Conservation (phyloP, 257 asterid genomes). For the Solanum stenotomum region DNA sequence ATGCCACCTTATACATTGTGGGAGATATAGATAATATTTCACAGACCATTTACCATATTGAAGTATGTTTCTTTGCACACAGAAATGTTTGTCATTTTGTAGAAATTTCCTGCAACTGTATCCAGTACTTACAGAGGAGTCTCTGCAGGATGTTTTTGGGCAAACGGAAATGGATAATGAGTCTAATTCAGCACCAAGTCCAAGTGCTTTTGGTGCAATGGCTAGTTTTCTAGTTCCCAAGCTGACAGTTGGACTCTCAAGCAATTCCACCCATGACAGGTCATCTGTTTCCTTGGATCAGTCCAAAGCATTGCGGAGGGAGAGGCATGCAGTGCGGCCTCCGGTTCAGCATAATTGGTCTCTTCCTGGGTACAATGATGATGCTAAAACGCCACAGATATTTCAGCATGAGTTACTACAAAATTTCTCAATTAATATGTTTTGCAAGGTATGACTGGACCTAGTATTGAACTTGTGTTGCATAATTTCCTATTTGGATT, state of each 20-base stretch:
- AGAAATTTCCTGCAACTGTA: background rate
- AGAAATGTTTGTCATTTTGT: background rate
- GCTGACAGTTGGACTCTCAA: conserved; percentile 63
- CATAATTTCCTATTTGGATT: background rate
- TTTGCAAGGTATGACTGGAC: conserved; percentile 67
- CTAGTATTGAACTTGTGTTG: background rate
- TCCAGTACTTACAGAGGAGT: conserved; percentile 3
- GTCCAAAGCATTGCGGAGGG: conserved; percentile 50
- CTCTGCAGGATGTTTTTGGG: conserved; percentile 80
- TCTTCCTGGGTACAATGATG: conserved; percentile 49
- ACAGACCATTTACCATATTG: conserved; percentile 70
- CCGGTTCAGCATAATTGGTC: conserved; percentile 98
- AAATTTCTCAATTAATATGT: conserved; percentile 88
- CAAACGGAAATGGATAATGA: conserved; percentile 55
- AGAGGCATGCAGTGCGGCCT: conserved; percentile 94
- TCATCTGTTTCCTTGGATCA: conserved; percentile 54
- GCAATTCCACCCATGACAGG: conserved; percentile 61
- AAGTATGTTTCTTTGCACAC: conserved; percentile 38
- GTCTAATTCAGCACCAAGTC: conserved; percentile 40
- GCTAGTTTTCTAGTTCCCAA: conserved; percentile 95
- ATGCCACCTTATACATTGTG: conserved; percentile 94
- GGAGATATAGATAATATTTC: conserved; percentile 88
- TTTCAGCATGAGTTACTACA: conserved; percentile 98
- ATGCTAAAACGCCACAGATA: conserved; percentile 63
- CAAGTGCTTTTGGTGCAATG: conserved; percentile 94